Evolutionary conservation across 1,284 basidiomycete genomes (phyloP).

Genomic region (Puccinia horiana): DNA sequence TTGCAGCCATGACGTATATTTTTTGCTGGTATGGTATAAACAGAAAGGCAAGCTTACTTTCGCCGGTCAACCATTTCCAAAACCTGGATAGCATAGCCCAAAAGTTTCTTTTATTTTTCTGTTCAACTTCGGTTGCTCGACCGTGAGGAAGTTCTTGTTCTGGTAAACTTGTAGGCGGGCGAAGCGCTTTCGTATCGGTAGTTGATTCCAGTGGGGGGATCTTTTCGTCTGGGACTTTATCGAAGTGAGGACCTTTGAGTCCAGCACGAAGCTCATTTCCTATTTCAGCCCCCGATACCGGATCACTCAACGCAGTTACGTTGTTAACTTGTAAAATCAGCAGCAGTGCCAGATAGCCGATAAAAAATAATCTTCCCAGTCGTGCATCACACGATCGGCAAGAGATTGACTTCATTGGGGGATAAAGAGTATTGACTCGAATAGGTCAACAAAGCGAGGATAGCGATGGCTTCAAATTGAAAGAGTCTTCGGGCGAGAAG

Average conservation of each 20-base stretch:
- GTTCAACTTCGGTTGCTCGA: not conserved
- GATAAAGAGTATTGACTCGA: not conserved
- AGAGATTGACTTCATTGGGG: not conserved
- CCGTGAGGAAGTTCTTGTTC: not conserved
- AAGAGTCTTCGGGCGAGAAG: not conserved
- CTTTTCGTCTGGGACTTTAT: not conserved
- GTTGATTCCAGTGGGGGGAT: not conserved
- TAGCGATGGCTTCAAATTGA: not conserved
- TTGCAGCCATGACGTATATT: no score
- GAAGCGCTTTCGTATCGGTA: not conserved
- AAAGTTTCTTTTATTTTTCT: not conserved
- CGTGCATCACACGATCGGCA: not conserved
- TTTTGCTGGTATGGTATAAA: no score
- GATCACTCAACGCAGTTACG: not conserved
- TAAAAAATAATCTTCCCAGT: not conserved
- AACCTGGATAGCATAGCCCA: not conserved
- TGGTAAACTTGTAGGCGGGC: not conserved
- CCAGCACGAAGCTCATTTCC: not conserved
- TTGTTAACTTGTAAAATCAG: not conserved
- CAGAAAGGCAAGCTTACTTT: no score
- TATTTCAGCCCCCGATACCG: not conserved
- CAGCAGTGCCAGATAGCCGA: not conserved
- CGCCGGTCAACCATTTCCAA: constrained; percentile 1
- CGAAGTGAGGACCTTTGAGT: not conserved
- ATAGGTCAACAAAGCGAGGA: not conserved